Conservation (phyloP, 1,139 yeast species). For the Yamadazyma spencermartinsiae region DNA sequence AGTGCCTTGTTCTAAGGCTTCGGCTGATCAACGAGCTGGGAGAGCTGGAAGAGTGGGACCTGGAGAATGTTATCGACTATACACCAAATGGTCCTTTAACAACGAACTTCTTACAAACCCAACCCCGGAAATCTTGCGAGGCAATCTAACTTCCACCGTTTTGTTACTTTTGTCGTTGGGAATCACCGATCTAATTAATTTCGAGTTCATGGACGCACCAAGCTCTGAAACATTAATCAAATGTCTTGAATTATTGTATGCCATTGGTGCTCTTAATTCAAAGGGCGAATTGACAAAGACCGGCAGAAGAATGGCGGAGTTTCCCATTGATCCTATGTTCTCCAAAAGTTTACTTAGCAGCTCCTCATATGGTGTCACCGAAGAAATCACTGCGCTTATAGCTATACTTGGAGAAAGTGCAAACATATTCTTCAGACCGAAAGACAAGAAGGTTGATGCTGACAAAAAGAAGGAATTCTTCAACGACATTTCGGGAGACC, state of each 20-base stretch:
- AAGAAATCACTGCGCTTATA: slow-evolving; percentile 67
- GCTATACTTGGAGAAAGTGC: slow-evolving; percentile 85
- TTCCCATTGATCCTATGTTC: slow-evolving; percentile 89
- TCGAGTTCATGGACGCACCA: slow-evolving; percentile 90
- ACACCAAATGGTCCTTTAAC: slow-evolving; percentile 81
- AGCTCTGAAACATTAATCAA: slow-evolving; percentile 68
- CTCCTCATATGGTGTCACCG: slow-evolving; percentile 56
- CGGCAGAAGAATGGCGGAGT: slow-evolving; percentile 88
- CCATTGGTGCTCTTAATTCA: slow-evolving; percentile 85
- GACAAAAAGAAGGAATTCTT: slow-evolving; percentile 62
- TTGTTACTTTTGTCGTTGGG: slow-evolving; percentile 77
- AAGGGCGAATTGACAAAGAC: slow-evolving; percentile 73
- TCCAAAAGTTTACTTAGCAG: slow-evolving; percentile 74
- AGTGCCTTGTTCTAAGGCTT: slow-evolving; percentile 87
- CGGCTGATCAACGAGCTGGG: slow-evolving; percentile 95
- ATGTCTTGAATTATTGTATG: slow-evolving; percentile 76
- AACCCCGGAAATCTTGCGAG: slow-evolving; percentile 84
- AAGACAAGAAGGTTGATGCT: slow-evolving; percentile 65
- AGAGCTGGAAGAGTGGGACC: slow-evolving; percentile 98
- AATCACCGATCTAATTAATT: slow-evolving; percentile 73
- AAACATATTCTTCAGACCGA: slow-evolving; percentile 70
- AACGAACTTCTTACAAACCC: slow-evolving; percentile 79
- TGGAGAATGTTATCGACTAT: slow-evolving; percentile 88
- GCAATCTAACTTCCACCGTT: slow-evolving; percentile 76
- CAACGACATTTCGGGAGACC: slow-evolving; percentile 62